Evolutionary conservation across 768 basidiomycete species (phyloP), one percentile per base, ranked within the genome.

Genomic region (Rhodotorula sphaerocarpa): DNA sequence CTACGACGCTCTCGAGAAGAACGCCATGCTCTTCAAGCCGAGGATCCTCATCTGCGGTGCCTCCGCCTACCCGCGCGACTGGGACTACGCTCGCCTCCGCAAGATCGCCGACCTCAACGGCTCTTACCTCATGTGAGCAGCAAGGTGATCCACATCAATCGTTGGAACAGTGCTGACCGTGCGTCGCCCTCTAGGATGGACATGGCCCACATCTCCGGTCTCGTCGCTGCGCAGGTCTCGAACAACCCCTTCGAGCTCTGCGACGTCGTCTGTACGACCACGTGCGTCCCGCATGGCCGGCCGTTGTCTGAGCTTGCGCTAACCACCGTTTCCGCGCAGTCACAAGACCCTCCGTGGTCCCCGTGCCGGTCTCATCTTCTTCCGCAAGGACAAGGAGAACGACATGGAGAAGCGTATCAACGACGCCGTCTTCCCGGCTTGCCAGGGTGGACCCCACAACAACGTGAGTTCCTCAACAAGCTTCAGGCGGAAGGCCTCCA

Each of bases 321-420:
- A n/a, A 9, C 50, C 25, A 25, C 0, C 14, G 4, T 28, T 2
- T 16, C 70, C 87, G 86, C 10, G 14, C 34, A 51, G 50, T 59
- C 95, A 99, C 83, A 97, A 97, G 81, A 97, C 95, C 23, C 88
- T 99, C 55, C 90, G 95, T 73, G 95, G 95, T 55, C 92, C 95
- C 59, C 86, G 95, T 70, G 95, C 93, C 54, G 95, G 95, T 75
- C 79, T 99, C 66, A 87, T 99, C 79, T 99, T 99, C 83, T 99
- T 93, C 85, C 83, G 87, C 76, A 95, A 86, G 78, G 90, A 93
- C 75, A 83, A 84, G 70, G 82, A 87, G 73, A 81, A 84, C 63
- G 93, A 97, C 70, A 83, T 99, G 48, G 95, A 96, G 82, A 90
- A 90, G 57, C 87, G 92, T 61, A 84, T 99, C 72, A 97, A 97